A percentile compares a stretch with the other conserved stretches of the same genome.
Conservation (phyloP, 2,329 filamentous ascomycete species). For the Colletotrichum musae region DNA sequence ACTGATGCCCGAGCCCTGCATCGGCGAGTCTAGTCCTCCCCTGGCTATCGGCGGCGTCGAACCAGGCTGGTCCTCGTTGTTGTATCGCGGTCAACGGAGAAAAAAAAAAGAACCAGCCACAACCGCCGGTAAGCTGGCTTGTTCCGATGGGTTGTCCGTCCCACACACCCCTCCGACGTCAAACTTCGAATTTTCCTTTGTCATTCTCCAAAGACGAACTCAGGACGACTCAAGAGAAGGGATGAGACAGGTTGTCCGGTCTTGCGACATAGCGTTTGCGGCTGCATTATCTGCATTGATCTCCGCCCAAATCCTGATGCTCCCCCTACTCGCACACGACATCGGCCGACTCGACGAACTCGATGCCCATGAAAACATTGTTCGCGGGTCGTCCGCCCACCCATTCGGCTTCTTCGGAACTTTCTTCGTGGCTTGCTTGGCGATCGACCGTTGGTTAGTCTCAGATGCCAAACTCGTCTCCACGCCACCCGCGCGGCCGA, state of each 20-base stretch:
- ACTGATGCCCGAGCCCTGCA: not conserved
- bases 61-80: slow-evolving; percentile 7
- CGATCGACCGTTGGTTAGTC: slow-evolving; percentile 38
- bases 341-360: slow-evolving; percentile 27
- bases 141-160: not conserved
- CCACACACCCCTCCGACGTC: slow-evolving; percentile 27
- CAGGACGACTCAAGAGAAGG: slow-evolving; percentile 19
- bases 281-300: slow-evolving; percentile 39
- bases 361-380: slow-evolving; percentile 35
- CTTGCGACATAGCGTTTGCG: slow-evolving; percentile 23
- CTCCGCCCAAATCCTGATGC: slow-evolving; percentile 4
- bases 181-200: slow-evolving; percentile 31
- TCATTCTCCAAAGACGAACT: slow-evolving; percentile 35
- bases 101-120: not conserved
- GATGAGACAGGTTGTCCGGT: slow-evolving; percentile 3
- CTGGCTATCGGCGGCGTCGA: not conserved
- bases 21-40: slow-evolving; percentile 1
- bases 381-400: slow-evolving; percentile 31
- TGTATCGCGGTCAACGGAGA: not conserved
- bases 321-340: not conserved
- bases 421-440: slow-evolving; percentile 32
- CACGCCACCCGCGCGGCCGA: slow-evolving; percentile 17
- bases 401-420: slow-evolving; percentile 39
- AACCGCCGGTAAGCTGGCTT: slow-evolving; percentile 9
- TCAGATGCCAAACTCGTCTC: slow-evolving; percentile 41